phyloP scores from a whole-genome alignment of 2,329 filamentous ascomycete species.

The Neofusicoccum ribis region DNA sequence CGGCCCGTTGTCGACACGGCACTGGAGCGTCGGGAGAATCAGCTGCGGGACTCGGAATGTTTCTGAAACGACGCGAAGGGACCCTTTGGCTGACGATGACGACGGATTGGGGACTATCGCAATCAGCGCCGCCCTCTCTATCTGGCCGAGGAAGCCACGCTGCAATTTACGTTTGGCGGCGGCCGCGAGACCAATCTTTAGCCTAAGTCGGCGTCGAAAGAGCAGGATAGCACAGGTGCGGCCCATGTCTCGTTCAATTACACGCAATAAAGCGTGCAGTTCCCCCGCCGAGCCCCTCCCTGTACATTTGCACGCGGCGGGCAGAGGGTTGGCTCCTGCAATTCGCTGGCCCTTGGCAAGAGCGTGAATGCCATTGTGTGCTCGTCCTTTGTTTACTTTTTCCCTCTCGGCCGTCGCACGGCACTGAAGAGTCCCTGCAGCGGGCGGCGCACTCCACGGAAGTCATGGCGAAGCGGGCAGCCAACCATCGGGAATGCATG shows the following conservation, averaged over 20 bases:
- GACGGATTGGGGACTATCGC: conserved; percentile 2
- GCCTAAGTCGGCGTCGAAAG: conserved; percentile 6
- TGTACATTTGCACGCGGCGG: neutral
- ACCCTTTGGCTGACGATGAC: conserved; percentile 1
- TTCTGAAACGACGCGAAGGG: conserved; percentile 17
- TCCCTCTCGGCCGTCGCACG: conserved; percentile 8
- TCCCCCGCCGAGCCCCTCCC: conserved; percentile 1
- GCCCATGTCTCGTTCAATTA: neutral
- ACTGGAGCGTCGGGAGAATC: conserved; percentile 15
- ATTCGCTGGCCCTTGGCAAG: conserved; percentile 1
- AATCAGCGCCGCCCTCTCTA: neutral
- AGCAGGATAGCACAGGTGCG: neutral
- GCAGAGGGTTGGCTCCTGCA: conserved; percentile 9
- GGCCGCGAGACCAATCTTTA: conserved; percentile 4
- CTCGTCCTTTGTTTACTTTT: conserved; percentile 7
- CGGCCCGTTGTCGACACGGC: conserved; percentile 12
- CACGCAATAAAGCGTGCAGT: neutral
- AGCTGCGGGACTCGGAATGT: conserved; percentile 19
- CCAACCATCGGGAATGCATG: conserved; percentile 18
- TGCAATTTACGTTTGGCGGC: conserved; percentile 8
- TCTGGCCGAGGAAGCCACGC: neutral
- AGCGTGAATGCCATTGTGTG: neutral
- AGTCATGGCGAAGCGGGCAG: conserved; percentile 6
- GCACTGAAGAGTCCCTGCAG: conserved; percentile 14
- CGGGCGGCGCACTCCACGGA: conserved; percentile 3